Evolutionary conservation across 257 asterid genomes (phyloP), one percentile per base, ranked within the genome.

Genomic region (Salvia rosmarinus): DNA sequence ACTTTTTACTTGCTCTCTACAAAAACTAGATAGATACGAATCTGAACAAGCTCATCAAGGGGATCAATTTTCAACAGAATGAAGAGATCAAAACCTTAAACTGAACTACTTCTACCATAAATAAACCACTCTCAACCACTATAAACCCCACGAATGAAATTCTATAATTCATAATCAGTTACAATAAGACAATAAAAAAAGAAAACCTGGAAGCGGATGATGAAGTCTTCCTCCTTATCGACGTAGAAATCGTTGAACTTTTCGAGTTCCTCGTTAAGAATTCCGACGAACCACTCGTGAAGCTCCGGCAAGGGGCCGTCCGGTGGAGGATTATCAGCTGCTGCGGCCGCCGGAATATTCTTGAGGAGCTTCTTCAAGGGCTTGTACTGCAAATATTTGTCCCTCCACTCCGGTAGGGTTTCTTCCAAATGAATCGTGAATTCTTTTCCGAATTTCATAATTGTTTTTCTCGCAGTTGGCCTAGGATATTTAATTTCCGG

Each of bases 191-290:
- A 25, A 16, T 5, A 19, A 59, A 32, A 3, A 21, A 60, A 14
- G n/a, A 43, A 63, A 49, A 93, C 98, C 98, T 93, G 95, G 68
- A 93, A 75, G 49, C 96, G 94, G 82, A 93, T 89, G 73, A 93
- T 84, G 75, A 93, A 87, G 39, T 90, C 97, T 68, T 90, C 98
- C 86, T 90, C 98, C 85, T 89, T 91, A 58, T 90, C 97, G 85
- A 94, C 94, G 88, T 86, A 94, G 81, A 94, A 90, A 83, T 94
- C 96, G 80, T 94, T 94, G 82, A 94, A 87, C 86, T 94, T 94
- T 54, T 89, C 89, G 44, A 90, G 91, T 73, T 94, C 96, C 74
- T 87, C 90, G 72, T 83, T 87, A 13, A 90, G 88, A 75, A 87
- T 80, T 16, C 81, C 78, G 43, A 90, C 84, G 57, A 93, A 90